Evolutionary conservation across 108 stramenopile genomes (phyloP).

Genomic region (Nitzschia palea): DNA sequence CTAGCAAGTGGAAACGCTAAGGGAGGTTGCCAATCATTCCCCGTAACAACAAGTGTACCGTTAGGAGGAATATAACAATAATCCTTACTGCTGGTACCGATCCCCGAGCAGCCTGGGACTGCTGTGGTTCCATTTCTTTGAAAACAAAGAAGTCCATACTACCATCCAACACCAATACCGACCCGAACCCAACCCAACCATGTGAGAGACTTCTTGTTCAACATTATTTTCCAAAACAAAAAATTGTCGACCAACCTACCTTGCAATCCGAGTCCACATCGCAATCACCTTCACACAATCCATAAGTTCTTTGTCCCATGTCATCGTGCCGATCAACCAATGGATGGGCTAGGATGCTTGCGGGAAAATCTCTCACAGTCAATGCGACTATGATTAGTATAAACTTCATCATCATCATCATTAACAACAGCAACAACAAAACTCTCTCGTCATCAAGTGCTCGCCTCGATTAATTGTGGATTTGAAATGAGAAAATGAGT

Average conservation of each 20-base stretch:
- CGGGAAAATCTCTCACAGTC: too few species aligned
- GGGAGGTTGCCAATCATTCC: neutral
- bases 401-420: too few species aligned
- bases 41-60: neutral
- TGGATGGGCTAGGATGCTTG: neutral
- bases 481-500: neutral
- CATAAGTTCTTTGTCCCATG: neutral
- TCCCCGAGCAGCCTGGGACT: slow-evolving; percentile 55
- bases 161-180: too few species aligned
- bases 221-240: too few species aligned
- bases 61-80: slow-evolving; percentile 29
- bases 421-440: neutral
- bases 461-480: neutral
- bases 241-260: too few species aligned
- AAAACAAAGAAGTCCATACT: slow-evolving; percentile 45
- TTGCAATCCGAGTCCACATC: slow-evolving; percentile 31
- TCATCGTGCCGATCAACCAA: neutral
- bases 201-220: too few species aligned
- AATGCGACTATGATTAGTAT: too few species aligned
- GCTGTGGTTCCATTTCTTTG: slow-evolving; percentile 20
- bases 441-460: neutral
- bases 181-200: too few species aligned
- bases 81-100: slow-evolving; percentile 30
- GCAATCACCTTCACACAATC: slow-evolving; percentile 43
- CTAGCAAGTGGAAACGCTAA: slow-evolving; percentile 23